Evolutionary conservation across 495 filamentous ascomycete species (phyloP).

Genomic region (Podospora didyma): DNA sequence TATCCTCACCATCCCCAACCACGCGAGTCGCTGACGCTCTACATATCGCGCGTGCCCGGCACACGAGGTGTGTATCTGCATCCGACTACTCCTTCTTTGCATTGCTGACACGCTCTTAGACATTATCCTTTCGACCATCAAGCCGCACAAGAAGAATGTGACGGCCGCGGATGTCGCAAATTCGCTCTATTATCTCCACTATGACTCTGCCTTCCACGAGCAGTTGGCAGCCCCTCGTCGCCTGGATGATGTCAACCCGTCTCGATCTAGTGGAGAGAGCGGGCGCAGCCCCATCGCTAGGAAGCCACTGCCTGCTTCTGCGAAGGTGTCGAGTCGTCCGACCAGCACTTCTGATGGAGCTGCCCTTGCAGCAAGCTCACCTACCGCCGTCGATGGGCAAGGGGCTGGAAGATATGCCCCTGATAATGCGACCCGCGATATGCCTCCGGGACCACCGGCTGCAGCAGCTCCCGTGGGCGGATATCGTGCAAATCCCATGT

Average conservation of each 20-base stretch:
- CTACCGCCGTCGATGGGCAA: not conserved
- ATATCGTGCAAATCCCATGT: conserved; percentile 24
- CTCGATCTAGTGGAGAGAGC: conserved; percentile 46
- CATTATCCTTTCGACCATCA: conserved; percentile 88
- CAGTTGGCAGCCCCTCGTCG: conserved; percentile 45
- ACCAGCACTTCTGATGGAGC: not conserved
- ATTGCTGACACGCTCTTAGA: conserved; percentile 50
- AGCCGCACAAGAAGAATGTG: conserved; percentile 81
- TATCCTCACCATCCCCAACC: conserved; percentile 70
- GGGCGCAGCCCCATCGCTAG: conserved; percentile 38
- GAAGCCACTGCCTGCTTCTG: conserved; percentile 37
- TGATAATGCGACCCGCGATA: not conserved
- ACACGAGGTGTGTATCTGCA: conserved; percentile 62
- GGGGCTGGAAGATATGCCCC: not conserved
- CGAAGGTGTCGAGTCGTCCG: conserved; percentile 13
- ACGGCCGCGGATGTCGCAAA: conserved; percentile 82
- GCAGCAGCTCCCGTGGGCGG: not conserved
- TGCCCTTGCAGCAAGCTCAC: not conserved
- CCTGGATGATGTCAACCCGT: conserved; percentile 35
- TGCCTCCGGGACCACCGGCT: not conserved
- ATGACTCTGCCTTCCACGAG: conserved; percentile 58
- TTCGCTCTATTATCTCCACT: conserved; percentile 87
- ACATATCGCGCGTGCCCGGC: conserved; percentile 89
- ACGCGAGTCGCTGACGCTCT: conserved; percentile 69
- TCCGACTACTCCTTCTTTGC: not conserved